phyloP scores from a whole-genome alignment of 2,329 filamentous ascomycete genomes.

The Alternaria longipes region DNA sequence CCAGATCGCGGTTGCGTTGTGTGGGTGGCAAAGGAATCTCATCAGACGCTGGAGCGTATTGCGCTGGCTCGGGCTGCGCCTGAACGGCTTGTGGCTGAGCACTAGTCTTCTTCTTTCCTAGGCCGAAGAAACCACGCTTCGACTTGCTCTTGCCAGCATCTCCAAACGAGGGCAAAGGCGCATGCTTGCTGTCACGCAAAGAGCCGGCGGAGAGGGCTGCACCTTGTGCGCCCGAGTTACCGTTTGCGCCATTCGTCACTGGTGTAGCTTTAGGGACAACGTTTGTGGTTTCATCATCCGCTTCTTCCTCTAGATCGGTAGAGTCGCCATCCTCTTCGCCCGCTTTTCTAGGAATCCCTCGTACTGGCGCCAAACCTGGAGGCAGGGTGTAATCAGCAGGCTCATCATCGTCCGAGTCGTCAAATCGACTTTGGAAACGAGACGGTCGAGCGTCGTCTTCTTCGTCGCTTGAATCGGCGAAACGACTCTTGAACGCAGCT shows the following conservation, averaged over 20 bases:
- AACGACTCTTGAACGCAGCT: constrained; percentile 58
- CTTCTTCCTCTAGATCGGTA: constrained; percentile 60
- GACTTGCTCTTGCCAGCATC: constrained; percentile 49
- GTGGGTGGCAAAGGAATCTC: constrained; percentile 44
- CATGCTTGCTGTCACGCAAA: constrained; percentile 52
- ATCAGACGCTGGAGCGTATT: constrained; percentile 40
- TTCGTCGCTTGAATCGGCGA: constrained; percentile 75
- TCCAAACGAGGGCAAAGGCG: constrained; percentile 36
- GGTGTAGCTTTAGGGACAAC: constrained; percentile 26
- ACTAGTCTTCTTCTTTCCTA: constrained; percentile 69
- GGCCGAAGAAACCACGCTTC: constrained; percentile 56
- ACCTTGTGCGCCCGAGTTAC: constrained; percentile 35
- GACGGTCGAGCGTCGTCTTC: constrained; percentile 48
- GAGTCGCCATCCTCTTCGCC: constrained; percentile 66
- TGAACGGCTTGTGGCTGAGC: constrained; percentile 43
- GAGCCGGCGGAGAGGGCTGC: constrained; percentile 48
- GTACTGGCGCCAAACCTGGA: constrained; percentile 61
- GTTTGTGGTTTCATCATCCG: constrained; percentile 34
- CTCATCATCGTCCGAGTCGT: constrained; percentile 63
- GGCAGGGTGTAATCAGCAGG: constrained; percentile 59
- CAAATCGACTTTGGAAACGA: constrained; percentile 58
- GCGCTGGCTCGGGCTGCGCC: constrained; percentile 41
- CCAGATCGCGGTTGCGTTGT: constrained; percentile 35
- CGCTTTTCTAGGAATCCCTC: constrained; percentile 67
- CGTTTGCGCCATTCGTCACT: constrained; percentile 27